Conservation (phyloP, 108 stramenopile genomes). For the Cyclotella distinguenda region DNA sequence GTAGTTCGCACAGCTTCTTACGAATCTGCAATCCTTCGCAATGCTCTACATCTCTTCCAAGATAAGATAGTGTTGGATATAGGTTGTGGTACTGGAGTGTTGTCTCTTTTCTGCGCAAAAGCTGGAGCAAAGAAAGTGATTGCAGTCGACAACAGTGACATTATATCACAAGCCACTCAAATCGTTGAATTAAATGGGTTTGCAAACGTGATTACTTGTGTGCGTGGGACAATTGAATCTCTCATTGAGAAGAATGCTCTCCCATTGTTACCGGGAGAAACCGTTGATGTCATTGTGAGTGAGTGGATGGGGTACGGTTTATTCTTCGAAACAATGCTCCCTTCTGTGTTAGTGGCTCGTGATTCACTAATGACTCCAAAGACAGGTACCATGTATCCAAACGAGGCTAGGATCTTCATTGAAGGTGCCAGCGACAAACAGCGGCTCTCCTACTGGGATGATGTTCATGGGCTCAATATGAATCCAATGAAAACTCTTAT, state of each 20-base stretch:
- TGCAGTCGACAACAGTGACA: conserved; percentile 72
- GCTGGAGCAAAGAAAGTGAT: conserved; percentile 86
- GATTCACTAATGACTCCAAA: conserved; percentile 57
- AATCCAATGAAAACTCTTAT: conserved; percentile 72
- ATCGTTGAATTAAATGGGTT: conserved; percentile 70
- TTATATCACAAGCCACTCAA: conserved; percentile 61
- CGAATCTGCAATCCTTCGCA: conserved; percentile 57
- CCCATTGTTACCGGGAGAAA: conserved; percentile 40
- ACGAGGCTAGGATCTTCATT: conserved; percentile 43
- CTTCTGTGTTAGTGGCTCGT: conserved; percentile 75
- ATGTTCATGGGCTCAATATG: conserved; percentile 88
- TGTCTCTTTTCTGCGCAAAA: conserved; percentile 71
- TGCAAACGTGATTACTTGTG: conserved; percentile 48
- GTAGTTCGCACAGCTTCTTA: conserved; percentile 66
- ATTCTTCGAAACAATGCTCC: conserved; percentile 90
- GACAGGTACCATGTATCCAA: conserved; percentile 55
- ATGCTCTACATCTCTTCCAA: conserved; percentile 51
- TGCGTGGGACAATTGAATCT: conserved; percentile 69
- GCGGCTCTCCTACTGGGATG: conserved; percentile 61
- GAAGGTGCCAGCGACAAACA: conserved; percentile 47
- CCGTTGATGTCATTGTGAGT: conserved; percentile 85
- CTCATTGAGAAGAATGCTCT: conserved; percentile 45
- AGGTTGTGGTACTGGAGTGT: conserved; percentile 79
- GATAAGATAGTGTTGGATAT: conserved; percentile 76
- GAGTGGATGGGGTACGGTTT: conserved; percentile 95